Evolutionary conservation across 352 stramenopile genomes (phyloP).

Genomic region (Phytophthora pseudosyringae): DNA sequence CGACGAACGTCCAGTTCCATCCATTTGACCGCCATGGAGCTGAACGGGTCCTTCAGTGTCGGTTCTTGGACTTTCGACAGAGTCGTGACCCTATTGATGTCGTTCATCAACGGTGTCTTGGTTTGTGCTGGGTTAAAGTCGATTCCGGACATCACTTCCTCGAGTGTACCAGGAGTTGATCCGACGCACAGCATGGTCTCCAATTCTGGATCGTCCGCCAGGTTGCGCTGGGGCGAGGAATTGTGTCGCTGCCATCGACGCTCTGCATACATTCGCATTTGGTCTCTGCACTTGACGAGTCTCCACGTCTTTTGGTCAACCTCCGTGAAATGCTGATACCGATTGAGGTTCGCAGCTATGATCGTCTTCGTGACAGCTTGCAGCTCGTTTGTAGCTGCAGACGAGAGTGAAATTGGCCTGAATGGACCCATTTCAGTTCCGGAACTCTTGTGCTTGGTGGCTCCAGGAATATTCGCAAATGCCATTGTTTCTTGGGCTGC

Average conservation of each 20-base stretch:
- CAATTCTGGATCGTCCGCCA: conserved; percentile 6
- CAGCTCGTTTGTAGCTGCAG: conserved; percentile 24
- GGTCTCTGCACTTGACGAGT: conserved; percentile 29
- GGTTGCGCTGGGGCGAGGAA: neutral
- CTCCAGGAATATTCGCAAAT: conserved; percentile 18
- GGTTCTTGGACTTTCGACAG: conserved; percentile 23
- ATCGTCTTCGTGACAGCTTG: conserved; percentile 35
- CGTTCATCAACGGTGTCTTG: conserved; percentile 43
- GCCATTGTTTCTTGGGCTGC: neutral
- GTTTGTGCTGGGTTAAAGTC: conserved; percentile 26
- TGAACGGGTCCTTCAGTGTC: conserved; percentile 48
- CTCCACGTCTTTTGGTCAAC: conserved; percentile 28
- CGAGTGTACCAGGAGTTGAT: conserved; percentile 30
- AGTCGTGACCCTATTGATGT: conserved; percentile 33
- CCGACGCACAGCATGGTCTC: conserved; percentile 30
- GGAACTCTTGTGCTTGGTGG: neutral
- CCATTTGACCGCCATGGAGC: conserved; percentile 37
- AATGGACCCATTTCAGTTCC: conserved; percentile 32
- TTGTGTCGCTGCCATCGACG: conserved; percentile 11
- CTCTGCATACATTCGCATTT: conserved; percentile 28
- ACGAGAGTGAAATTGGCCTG: conserved; percentile 26
- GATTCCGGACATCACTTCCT: conserved; percentile 42
- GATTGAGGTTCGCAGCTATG: conserved; percentile 34
- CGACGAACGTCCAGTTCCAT: conserved; percentile 35
- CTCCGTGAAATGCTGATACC: conserved; percentile 35